Percentiles rank a stretch among this genome's conserved stretches.
phyloP scores from a whole-genome alignment of 768 basidiomycete species.

The Termitomyces sp. region DNA sequence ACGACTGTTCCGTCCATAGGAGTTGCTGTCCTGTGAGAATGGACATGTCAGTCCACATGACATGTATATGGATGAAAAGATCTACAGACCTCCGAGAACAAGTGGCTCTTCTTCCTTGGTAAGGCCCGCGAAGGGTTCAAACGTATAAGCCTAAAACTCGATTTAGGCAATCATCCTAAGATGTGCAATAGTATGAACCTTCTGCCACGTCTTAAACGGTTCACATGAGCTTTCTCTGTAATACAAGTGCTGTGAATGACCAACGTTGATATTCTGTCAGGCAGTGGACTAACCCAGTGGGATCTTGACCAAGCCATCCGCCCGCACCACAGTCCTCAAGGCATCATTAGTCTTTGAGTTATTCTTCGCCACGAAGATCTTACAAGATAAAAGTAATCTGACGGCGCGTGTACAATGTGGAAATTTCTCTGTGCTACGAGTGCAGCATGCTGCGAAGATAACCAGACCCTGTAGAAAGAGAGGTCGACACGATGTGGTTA shows the following conservation, averaged over 20 bases:
- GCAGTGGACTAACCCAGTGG: conserved; percentile 26
- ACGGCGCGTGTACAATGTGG: conserved; percentile 61
- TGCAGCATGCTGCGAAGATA: conserved; percentile 52
- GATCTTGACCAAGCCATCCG: conserved; percentile 54
- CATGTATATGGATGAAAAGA: background rate
- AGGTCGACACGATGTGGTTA: background rate
- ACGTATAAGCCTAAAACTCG: conserved; percentile 47
- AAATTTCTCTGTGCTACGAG: conserved; percentile 53
- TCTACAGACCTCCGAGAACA: conserved; percentile 58
- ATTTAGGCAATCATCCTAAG: background rate
- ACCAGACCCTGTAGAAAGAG: conserved; percentile 52
- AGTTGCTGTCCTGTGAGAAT: conserved; percentile 47
- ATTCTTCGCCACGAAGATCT: conserved; percentile 12
- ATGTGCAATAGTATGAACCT: conserved; percentile 29
- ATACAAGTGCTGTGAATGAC: background rate
- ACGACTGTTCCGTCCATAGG: conserved; percentile 72
- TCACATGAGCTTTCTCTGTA: conserved; percentile 64
- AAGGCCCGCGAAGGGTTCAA: conserved; percentile 62
- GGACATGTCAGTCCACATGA: background rate
- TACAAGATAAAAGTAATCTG: conserved; percentile 73
- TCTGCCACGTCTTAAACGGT: conserved; percentile 78
- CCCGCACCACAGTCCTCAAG: conserved; percentile 64
- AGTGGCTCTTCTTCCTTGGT: conserved; percentile 39
- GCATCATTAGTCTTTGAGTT: background rate
- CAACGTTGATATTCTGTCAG: background rate